phyloP scores from a whole-genome alignment of 371 early-diverging fungal species.

The Syncephalastrum racemosum region DNA sequence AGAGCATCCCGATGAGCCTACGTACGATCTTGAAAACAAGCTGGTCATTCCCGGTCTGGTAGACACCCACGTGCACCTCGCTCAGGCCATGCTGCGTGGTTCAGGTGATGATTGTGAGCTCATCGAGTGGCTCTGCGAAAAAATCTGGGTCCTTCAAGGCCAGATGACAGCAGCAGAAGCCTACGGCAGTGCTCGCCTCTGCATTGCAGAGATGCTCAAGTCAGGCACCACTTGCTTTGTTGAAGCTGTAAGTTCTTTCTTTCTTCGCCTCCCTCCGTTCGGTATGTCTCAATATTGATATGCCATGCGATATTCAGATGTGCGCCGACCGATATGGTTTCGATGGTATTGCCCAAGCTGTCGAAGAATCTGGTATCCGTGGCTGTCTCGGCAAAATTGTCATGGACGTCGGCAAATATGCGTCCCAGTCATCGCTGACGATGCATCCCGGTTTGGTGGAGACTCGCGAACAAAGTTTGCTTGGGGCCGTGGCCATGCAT shows the following conservation, averaged over 20 bases:
- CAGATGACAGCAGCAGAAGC: conserved; percentile 21
- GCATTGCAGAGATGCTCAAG: conserved; percentile 28
- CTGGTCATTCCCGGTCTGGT: conserved; percentile 23
- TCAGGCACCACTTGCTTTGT: conserved; percentile 26
- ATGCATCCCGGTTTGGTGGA: conserved; percentile 28
- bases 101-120: conserved; percentile 25
- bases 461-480: conserved; percentile 25
- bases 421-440: conserved; percentile 17
- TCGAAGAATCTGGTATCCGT: conserved; percentile 26
- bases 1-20: conserved; percentile 17
- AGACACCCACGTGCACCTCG: conserved; percentile 27
- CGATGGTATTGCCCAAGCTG: conserved; percentile 24
- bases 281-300: too few species aligned
- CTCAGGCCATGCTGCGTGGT: conserved; percentile 23
- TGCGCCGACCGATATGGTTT: conserved; percentile 27
- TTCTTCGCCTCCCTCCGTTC: background rate
- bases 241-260: conserved; percentile 6
- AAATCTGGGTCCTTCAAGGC: conserved; percentile 26
- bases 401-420: conserved; percentile 31
- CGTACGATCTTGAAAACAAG: conserved; percentile 20
- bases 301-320: too few species aligned
- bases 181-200: conserved; percentile 23
- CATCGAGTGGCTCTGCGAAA: conserved; percentile 26
- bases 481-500: conserved; percentile 20
- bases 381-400: conserved; percentile 24